Evolutionary conservation across 805 yeast genomes (phyloP), one percentile per base, ranked within the genome.

Genomic region (Crinitomyces ghanaensis): DNA sequence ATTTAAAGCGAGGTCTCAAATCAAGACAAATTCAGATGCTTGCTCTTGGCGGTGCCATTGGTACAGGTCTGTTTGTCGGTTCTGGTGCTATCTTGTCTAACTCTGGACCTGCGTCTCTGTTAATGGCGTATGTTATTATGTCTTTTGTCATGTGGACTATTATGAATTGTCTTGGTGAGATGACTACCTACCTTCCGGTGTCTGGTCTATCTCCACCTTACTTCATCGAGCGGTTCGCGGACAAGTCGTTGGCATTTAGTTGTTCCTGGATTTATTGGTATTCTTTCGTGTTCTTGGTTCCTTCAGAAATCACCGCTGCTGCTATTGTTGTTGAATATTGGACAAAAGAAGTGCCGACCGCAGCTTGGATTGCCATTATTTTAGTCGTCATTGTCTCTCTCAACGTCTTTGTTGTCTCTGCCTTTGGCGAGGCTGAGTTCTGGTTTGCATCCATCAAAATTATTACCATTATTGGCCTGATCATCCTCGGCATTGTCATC

Each of bases 31-130:
- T 78, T 45, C 74, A 73, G 46, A 72, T 77, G 74, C 77, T 77
- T 48, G 82, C 85, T 32, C 65, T 77, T 39, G 85, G 85, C 45
- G 83, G 84, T 33, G 66, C 77, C 39, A 77, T 79, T 40, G 91
- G 88, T 49, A 75, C 85, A 4, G 88, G 85, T 54, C 61, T 80
- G 30, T 76, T 80, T 43, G 77, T 80, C 21, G 83, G 84, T 49
- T 69, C 84, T 2, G 81, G 82, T 39, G 55, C 65, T 12, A 68
- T 81, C 2, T 56, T 80, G 33, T 44, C 65, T 13, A 60, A 65
- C 20, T 80, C 83, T 51, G 91, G 91, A 18, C 88, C 91, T n/a
- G 81, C 77, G 1, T 71, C 70, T 19, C 43, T 73, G 23, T 63
- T 81, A 24, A 59, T 72, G 16, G 74, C 84, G 8, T 81, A 78